Conservation (phyloP, 371 early-diverging fungal genomes). For the Mortierella sp. region DNA sequence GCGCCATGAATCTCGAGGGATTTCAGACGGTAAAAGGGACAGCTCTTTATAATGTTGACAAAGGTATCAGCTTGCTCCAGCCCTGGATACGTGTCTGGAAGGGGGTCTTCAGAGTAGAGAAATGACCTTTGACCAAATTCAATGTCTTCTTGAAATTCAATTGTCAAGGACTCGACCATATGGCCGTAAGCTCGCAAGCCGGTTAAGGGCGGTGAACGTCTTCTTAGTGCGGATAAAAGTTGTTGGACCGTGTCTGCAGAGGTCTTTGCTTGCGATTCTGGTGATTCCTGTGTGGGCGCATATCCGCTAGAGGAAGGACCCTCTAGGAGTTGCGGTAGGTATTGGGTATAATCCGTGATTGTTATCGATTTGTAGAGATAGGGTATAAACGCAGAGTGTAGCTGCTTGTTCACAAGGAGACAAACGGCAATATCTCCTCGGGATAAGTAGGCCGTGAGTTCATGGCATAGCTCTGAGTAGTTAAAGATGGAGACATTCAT, state of each 20-base stretch:
- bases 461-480: slow-evolving; percentile 1
- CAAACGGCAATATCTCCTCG: neutral
- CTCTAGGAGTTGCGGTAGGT: neutral
- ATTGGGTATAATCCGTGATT: neutral
- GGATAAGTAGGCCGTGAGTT: neutral
- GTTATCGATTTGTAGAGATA: neutral
- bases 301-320: no score
- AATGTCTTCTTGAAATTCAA: neutral
- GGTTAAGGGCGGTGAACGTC: neutral
- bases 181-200: neutral
- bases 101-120: neutral
- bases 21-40: neutral
- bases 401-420: neutral
- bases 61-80: neutral
- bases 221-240: neutral
- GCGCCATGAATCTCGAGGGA: neutral
- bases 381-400: neutral
- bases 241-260: neutral
- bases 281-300: no score
- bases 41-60: neutral
- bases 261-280: neutral
- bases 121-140: neutral
- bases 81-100: neutral
- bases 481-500: neutral
- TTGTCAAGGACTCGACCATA: slow-evolving; percentile 5